Evolutionary conservation across 83 land plant genomes (phyloP).

Genomic region (Picea mariana): DNA sequence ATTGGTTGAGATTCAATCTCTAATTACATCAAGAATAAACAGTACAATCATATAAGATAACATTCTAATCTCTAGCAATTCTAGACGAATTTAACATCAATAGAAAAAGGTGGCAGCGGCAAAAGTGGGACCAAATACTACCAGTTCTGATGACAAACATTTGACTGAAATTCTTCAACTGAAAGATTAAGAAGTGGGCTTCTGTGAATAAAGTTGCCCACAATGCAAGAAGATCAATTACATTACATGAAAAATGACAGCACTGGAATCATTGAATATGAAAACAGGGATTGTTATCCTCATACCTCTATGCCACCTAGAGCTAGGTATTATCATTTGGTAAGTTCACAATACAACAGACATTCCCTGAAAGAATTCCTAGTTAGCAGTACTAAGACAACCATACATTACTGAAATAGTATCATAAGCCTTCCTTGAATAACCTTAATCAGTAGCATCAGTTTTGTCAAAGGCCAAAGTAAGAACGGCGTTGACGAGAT

Average conservation of each 20-base stretch:
- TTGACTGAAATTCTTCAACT: constrained; percentile 12
- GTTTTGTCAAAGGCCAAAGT: constrained; percentile 35
- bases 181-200: constrained; percentile 14
- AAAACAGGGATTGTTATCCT: constrained; percentile 5
- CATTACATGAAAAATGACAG: constrained; percentile 13
- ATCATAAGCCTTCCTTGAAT: constrained; percentile 8
- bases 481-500: constrained; percentile 41
- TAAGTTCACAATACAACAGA: constrained; percentile 8
- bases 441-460: constrained; percentile 7
- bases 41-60: not conserved
- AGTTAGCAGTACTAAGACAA: constrained; percentile 16
- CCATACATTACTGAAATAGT: constrained; percentile 6
- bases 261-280: constrained; percentile 10
- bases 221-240: constrained; percentile 14
- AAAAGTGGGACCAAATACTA: constrained; percentile 1
- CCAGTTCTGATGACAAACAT: not conserved
- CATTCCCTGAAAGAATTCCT: constrained; percentile 16
- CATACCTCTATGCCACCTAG: not conserved
- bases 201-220: constrained; percentile 15
- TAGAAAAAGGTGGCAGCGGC: not conserved
- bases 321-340: constrained; percentile 8
- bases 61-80: not conserved
- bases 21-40: not conserved
- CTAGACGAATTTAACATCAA: not conserved
- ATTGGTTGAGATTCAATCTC: not conserved